phyloP scores from a whole-genome alignment of 2,329 filamentous ascomycete species.

The Neurospora sp. region DNA sequence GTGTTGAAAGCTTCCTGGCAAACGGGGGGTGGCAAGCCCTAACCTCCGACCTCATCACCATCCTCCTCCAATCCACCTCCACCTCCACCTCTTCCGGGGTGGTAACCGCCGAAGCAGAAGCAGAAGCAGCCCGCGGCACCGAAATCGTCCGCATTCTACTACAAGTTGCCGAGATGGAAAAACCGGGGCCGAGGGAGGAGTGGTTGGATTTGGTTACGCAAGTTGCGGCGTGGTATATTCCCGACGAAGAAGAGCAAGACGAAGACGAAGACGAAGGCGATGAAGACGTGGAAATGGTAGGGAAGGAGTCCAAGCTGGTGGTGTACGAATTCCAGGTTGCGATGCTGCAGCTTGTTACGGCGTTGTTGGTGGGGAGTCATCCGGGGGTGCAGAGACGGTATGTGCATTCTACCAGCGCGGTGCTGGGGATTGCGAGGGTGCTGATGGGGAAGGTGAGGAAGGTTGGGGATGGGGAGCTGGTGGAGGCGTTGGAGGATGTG shows the following conservation, averaged over 20 bases:
- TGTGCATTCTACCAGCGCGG: slow-evolving; percentile 38
- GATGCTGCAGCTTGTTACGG: slow-evolving; percentile 44
- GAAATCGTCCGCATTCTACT: slow-evolving; percentile 49
- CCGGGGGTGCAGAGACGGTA: slow-evolving; percentile 40
- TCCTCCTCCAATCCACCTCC: slow-evolving; percentile 31
- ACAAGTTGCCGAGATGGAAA: slow-evolving; percentile 38
- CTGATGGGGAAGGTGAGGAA: slow-evolving; percentile 25
- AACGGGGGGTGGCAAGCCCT: slow-evolving; percentile 47
- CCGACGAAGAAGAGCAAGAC: slow-evolving; percentile 21
- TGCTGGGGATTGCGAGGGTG: slow-evolving; percentile 37
- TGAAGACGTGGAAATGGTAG: background rate
- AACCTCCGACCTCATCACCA: slow-evolving; percentile 36
- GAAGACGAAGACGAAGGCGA: background rate
- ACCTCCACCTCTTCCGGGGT: slow-evolving; percentile 19
- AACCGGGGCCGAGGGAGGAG: slow-evolving; percentile 35
- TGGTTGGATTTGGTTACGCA: slow-evolving; percentile 48
- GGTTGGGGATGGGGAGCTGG: slow-evolving; percentile 21
- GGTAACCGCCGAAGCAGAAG: slow-evolving; percentile 10
- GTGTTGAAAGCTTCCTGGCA: slow-evolving; percentile 36
- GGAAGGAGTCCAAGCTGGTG: slow-evolving; percentile 5
- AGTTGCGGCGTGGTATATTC: slow-evolving; percentile 38
- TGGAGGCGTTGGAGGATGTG: slow-evolving; percentile 37
- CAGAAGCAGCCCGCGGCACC: slow-evolving; percentile 36
- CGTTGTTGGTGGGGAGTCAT: slow-evolving; percentile 38
- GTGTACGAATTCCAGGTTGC: slow-evolving; percentile 43